Evolutionary conservation across 2,329 filamentous ascomycete species (phyloP).

Genomic region (Neospermospora avenae): DNA sequence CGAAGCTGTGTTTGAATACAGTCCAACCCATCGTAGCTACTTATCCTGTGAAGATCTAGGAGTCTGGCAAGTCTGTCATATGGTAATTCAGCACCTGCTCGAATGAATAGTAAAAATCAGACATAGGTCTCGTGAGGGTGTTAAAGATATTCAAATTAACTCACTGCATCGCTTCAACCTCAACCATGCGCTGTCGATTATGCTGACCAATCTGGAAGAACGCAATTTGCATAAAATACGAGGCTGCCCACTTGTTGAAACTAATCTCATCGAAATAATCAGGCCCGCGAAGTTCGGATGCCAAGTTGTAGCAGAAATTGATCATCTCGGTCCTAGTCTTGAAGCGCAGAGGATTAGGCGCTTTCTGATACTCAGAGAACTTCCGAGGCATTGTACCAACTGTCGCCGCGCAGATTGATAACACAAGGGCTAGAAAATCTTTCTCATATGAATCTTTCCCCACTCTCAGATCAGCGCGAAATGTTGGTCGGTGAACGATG

Average conservation of each 20-base stretch:
- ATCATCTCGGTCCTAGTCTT: constrained; percentile 13
- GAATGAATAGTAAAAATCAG: neutral
- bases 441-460: neutral
- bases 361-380: constrained; percentile 10
- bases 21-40: constrained; percentile 35
- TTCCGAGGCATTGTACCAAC: constrained; percentile 13
- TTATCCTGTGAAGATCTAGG: constrained; percentile 34
- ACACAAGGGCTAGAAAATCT: constrained; percentile 8
- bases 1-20: constrained; percentile 37
- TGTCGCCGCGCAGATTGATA: constrained; percentile 9
- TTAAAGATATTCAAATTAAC: neutral
- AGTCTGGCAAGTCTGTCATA: constrained; percentile 31
- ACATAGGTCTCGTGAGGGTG: neutral
- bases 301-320: constrained; percentile 9
- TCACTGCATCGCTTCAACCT: constrained; percentile 36
- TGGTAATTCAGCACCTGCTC: neutral
- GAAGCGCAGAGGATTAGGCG: constrained; percentile 8
- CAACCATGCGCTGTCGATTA: constrained; percentile 38
- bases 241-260: constrained; percentile 35
- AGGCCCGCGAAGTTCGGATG: neutral
- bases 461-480: neutral
- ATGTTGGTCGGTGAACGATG: constrained; percentile 1
- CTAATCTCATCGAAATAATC: constrained; percentile 17
- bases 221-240: constrained; percentile 35
- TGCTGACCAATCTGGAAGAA: constrained; percentile 38